Conservation (phyloP, 768 basidiomycete genomes). For the Macrolepiota dolichaula region DNA sequence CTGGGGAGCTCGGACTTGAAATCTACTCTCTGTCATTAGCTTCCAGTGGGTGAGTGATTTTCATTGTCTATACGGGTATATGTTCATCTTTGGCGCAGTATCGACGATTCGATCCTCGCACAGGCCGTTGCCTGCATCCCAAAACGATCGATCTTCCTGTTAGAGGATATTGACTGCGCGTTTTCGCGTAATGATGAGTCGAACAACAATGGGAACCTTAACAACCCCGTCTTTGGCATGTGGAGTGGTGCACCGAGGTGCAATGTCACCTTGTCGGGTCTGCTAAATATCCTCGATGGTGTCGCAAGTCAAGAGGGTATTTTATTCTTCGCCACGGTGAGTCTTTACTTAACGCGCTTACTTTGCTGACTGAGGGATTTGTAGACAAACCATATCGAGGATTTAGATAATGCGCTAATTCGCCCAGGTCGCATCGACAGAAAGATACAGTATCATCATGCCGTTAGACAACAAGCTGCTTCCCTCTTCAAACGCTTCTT, state of each 20-base stretch:
- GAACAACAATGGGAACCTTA: neutral
- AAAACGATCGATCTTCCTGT: conserved; percentile 47
- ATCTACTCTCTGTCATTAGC: conserved; percentile 64
- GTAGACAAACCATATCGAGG: conserved; percentile 53
- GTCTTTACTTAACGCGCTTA: conserved; percentile 9
- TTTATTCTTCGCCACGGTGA: conserved; percentile 54
- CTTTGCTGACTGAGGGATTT: neutral
- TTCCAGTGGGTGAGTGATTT: conserved; percentile 35
- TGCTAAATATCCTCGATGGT: conserved; percentile 57
- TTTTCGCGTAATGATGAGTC: conserved; percentile 41
- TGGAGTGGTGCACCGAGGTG: conserved; percentile 18
- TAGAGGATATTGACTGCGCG: conserved; percentile 60
- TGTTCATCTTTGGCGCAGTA: conserved; percentile 21
- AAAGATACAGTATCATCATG: conserved; percentile 45
- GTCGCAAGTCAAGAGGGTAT: conserved; percentile 58
- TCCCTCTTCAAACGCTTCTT: conserved; percentile 51
- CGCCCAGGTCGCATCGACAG: conserved; percentile 56
- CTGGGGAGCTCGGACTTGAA: conserved; percentile 70
- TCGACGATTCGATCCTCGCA: conserved; percentile 46
- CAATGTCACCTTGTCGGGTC: conserved; percentile 46
- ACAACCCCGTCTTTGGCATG: conserved; percentile 7
- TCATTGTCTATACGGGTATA: neutral
- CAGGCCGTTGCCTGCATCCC: conserved; percentile 41
- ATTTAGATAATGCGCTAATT: conserved; percentile 50
- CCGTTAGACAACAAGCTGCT: conserved; percentile 40